phyloP scores from a whole-genome alignment of 2,329 filamentous ascomycete genomes.

The Alternaria burnsii region DNA sequence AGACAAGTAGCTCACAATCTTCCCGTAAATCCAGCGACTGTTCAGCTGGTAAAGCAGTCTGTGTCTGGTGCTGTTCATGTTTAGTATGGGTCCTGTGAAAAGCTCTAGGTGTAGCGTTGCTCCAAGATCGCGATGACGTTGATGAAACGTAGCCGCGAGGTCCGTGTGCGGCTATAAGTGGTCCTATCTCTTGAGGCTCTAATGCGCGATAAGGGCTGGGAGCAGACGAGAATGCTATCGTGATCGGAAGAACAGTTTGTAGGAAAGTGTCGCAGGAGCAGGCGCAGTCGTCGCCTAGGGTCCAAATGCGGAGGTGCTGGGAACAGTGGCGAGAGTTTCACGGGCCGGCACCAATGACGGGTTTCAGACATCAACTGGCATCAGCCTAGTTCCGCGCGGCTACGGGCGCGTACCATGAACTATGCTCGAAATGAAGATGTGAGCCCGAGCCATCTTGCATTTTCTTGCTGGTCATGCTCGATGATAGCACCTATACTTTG shows the following conservation, averaged over 20 bases:
- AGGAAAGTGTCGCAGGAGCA: slow-evolving; percentile 20
- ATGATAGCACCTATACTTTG: neutral
- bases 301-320: slow-evolving; percentile 19
- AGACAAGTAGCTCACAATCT: slow-evolving; percentile 65
- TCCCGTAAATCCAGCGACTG: slow-evolving; percentile 76
- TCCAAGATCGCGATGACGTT: slow-evolving; percentile 42
- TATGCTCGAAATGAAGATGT: neutral
- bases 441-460: neutral
- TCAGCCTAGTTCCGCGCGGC: slow-evolving; percentile 9
- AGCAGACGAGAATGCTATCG: slow-evolving; percentile 10
- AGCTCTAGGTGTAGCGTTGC: slow-evolving; percentile 26
- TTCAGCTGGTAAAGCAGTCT: slow-evolving; percentile 72
- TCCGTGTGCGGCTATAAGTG: slow-evolving; percentile 29
- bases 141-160: slow-evolving; percentile 30
- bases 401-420: slow-evolving; percentile 4
- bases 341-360: slow-evolving; percentile 24
- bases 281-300: slow-evolving; percentile 14
- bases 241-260: slow-evolving; percentile 14
- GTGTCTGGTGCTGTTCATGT: slow-evolving; percentile 58
- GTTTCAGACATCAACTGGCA: slow-evolving; percentile 25
- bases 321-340: slow-evolving; percentile 26
- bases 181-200: slow-evolving; percentile 14
- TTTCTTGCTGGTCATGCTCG: neutral
- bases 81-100: slow-evolving; percentile 30
- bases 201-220: slow-evolving; percentile 9